Evolutionary conservation across 225 moss, liverwort and hornwort genomes (phyloP), one percentile per base, ranked within the genome.

Genomic region (Bryoerythrophyllum caledonicum): DNA sequence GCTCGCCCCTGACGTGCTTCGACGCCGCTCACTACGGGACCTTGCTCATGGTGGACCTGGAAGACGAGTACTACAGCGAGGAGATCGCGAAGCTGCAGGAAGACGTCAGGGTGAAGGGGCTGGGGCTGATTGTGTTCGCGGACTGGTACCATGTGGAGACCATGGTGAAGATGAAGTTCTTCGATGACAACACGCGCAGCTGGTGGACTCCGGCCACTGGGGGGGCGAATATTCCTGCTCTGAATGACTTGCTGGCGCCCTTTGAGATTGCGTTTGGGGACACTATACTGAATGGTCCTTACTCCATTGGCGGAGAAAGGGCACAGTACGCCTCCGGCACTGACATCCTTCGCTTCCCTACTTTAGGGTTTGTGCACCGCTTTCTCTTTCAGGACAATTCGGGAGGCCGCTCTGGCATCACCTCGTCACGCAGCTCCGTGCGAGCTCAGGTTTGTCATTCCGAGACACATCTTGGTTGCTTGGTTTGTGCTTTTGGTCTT

Each of bases 121-220:
- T 94, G 34, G 94, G 94, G 48, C 86, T 94, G 27, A 87, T 94
- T 10, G 94, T 94, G 56, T 94, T 91, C 54, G 94, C 91, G 43
- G 94, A 94, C 76, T 94, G 94, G 94, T 94, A 94, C 67, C 94
- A 94, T 73, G 90, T 94, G 60, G 94, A 91, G 20, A 94, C 94
- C n/a, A 94, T 94, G 94, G 85, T 94, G 51, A 94, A 94, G 74
- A 94, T 94, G 94, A 88, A 78, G 82, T 94, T 94, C 46, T 94
- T 91, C 75, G 94, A 94, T 77, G 94, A 94, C 70, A 94, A 94
- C 63, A 94, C 94, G 70, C 88, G 94, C 72, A 94, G 93, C 82
- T 91, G 91, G 93, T 91, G 94, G 94, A 94, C 94, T 68, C 94
- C 94, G 73, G 94, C 87, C 7, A 94, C 94, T 49, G 94, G 94